A percentile compares a stretch with the other conserved stretches of the same genome.
phyloP scores from a whole-genome alignment of 75 land plant genomes.

The Sequoiadendron giganteum region DNA sequence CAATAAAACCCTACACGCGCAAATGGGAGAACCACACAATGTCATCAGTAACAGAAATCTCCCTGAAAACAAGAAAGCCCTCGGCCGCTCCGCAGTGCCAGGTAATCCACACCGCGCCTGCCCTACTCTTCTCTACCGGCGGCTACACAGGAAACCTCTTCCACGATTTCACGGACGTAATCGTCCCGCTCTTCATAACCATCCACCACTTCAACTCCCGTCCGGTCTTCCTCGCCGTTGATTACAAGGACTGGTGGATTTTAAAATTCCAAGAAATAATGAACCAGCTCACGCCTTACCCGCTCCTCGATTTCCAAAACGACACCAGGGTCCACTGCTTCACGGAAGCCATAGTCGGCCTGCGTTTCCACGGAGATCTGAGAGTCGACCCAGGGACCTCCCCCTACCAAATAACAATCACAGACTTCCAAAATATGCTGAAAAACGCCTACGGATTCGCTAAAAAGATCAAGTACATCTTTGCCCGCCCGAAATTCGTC shows the following conservation, averaged over 20 bases:
- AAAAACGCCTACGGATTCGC: conserved; percentile 1
- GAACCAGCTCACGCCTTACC: conserved; percentile 37
- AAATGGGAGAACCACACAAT: conserved; percentile 30
- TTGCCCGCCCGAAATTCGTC: conserved; percentile 31
- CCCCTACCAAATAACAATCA: conserved; percentile 10
- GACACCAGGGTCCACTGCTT: conserved; percentile 59
- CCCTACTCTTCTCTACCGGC: conserved; percentile 45
- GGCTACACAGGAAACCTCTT: conserved; percentile 61
- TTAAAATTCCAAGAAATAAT: conserved; percentile 46
- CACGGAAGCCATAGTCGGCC: conserved; percentile 50
- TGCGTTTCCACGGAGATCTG: conserved; percentile 54
- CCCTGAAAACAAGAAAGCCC: conserved; percentile 1
- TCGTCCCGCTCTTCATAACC: conserved; percentile 57
- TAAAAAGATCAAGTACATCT: neutral
- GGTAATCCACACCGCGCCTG: conserved; percentile 34
- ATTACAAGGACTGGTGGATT: conserved; percentile 50
- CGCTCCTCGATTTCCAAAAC: conserved; percentile 43
- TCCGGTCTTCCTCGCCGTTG: conserved; percentile 53
- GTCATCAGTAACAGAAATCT: conserved; percentile 12
- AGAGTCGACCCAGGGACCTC: conserved; percentile 35
- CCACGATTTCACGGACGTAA: conserved; percentile 55
- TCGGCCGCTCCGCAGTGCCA: conserved; percentile 20
- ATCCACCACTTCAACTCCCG: conserved; percentile 41
- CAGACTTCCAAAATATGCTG: conserved; percentile 26
- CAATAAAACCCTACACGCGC: conserved; percentile 51